phyloP scores from a whole-genome alignment of 352 stramenopile genomes.

The Phytophthora foliorum region DNA sequence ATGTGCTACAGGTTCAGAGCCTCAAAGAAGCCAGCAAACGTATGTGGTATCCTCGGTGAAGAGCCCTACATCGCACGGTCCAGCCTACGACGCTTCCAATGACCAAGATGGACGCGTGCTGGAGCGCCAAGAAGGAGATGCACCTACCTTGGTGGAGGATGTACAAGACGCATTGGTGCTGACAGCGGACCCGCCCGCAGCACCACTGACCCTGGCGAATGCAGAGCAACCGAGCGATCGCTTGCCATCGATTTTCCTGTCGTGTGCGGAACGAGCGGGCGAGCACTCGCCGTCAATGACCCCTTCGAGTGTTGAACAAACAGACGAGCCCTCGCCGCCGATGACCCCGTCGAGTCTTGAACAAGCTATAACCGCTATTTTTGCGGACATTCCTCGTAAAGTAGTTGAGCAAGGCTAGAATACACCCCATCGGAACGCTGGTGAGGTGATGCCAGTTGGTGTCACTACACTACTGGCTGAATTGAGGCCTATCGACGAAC shows the following conservation, averaged over 20 bases:
- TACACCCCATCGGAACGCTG: constrained; percentile 4
- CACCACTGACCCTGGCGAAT: no score
- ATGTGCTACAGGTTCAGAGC: neutral
- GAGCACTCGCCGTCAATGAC: no score
- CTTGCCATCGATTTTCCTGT: no score
- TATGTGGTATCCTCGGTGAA: neutral
- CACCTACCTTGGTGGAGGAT: no score
- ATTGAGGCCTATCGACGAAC: neutral
- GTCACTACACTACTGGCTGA: neutral
- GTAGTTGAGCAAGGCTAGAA: neutral
- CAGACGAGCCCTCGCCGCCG: neutral
- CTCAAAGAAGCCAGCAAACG: neutral
- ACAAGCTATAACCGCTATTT: constrained; percentile 2
- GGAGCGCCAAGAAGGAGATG: no score
- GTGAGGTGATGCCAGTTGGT: constrained; percentile 1
- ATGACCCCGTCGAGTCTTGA: constrained; percentile 4
- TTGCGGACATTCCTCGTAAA: constrained; percentile 1
- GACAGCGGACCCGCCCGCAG: no score
- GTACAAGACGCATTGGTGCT: no score
- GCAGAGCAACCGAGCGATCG: no score
- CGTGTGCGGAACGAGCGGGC: no score
- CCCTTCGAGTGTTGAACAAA: neutral
- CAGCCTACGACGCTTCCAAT: no score
- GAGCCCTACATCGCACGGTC: no score
- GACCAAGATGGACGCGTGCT: no score